Base-by-base conservation (phyloP, 257 asterid species). In the Solanum medicagineum region DNA sequence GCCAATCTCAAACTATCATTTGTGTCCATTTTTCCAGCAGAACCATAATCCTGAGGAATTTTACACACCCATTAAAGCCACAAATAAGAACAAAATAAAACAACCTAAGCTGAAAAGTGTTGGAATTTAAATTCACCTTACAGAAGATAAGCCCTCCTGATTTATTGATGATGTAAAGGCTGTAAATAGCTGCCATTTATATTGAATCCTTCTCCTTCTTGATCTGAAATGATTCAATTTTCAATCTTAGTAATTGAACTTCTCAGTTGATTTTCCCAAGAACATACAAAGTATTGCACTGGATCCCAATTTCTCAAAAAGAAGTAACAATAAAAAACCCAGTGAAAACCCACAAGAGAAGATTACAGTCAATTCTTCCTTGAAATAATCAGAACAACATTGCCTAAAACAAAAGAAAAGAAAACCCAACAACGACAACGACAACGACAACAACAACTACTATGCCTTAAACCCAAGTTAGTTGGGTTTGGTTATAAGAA, bases 11-110 rank as follows among this genome's bases (percentile, higher is more conserved):
- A 91, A 86, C 93, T 96, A 79, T 96, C 98, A 56, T 96, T 96
- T n/a, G 99, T 96, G 85, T 94, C 99, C 99, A 96, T 94, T 87
- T 97, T 84, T 70, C 98, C 98, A 14, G 98, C 93, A 0, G 98
- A 94, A 10, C 98, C 98, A 87, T 93, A 96, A 89, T 96, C 97
- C 97, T 93, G 40, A 44, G 56, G 26, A 19, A 36, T 26, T 56
- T 86, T 68, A n/a, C 36, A 65, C 44, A 29, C 5, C 29, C 60
- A 51, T 10, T 69, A 11, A 7, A 66, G 24, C 59, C 81, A 73
- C 44, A 22, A 73, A 45, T 73, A 45, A 75, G 24, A 26, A n/a
- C 51, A 66, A 83, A 68, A 13, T 14, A 83, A 29, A 19, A 22
- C 32, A 55, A 53, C 22, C 56, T 53, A 83, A 83, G 24, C 5